A percentile compares a stretch with the other conserved stretches of the same genome.
phyloP scores from a whole-genome alignment of 352 stramenopile genomes.

The Phytophthora hybrid region DNA sequence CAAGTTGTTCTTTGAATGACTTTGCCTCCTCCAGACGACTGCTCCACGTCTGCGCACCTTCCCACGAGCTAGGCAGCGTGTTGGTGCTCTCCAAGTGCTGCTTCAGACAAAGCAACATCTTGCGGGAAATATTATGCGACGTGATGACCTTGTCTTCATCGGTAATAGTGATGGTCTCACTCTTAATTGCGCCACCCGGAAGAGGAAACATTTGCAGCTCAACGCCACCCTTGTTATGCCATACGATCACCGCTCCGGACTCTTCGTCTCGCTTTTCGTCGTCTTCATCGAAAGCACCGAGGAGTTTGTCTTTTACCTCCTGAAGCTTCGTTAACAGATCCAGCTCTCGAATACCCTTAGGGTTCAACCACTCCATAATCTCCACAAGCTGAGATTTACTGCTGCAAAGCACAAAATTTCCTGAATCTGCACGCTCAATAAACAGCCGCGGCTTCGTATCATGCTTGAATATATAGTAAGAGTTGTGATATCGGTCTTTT shows the following conservation, averaged over 20 bases:
- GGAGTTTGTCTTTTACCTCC: slow-evolving; percentile 52
- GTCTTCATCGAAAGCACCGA: slow-evolving; percentile 36
- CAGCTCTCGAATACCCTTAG: slow-evolving; percentile 74
- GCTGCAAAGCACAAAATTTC: slow-evolving; percentile 64
- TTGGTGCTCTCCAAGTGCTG: slow-evolving; percentile 67
- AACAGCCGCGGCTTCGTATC: slow-evolving; percentile 70
- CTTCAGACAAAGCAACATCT: slow-evolving; percentile 71
- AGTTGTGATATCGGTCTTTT: slow-evolving; percentile 80
- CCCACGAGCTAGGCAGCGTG: slow-evolving; percentile 58
- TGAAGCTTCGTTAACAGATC: slow-evolving; percentile 68
- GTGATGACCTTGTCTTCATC: slow-evolving; percentile 54
- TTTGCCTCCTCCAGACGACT: slow-evolving; percentile 43
- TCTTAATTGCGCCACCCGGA: slow-evolving; percentile 57
- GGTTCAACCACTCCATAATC: slow-evolving; percentile 78
- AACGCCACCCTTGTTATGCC: slow-evolving; percentile 44
- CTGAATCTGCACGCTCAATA: slow-evolving; percentile 71
- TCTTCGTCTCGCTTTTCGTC: slow-evolving; percentile 30
- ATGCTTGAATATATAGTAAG: slow-evolving; percentile 83
- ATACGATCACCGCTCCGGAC: slow-evolving; percentile 23
- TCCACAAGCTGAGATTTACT: slow-evolving; percentile 49
- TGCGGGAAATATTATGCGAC: slow-evolving; percentile 52
- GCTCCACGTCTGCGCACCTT: slow-evolving; percentile 55
- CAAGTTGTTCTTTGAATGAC: slow-evolving; percentile 44
- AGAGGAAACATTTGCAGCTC: slow-evolving; percentile 79
- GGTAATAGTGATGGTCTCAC: slow-evolving; percentile 55